Conservation (phyloP, 108 stramenopile species). For the Cyclotella choctawhatcheeana region DNA sequence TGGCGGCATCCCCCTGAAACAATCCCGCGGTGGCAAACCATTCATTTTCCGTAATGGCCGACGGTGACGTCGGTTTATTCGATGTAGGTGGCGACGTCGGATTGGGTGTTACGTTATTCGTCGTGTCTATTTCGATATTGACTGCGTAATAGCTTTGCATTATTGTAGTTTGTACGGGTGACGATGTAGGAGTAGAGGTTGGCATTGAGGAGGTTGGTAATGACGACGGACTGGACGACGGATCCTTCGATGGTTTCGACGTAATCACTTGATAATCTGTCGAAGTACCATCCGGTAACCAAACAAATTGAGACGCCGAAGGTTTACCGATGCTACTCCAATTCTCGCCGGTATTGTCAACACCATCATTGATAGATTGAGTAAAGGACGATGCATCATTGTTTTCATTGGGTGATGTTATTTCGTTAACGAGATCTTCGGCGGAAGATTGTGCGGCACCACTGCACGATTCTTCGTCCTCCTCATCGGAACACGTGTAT, state of each 20-base stretch:
- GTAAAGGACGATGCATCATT: not conserved
- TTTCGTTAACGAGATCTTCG: not conserved
- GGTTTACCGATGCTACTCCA: not conserved
- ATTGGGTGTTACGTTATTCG: not conserved
- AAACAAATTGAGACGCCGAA: not conserved
- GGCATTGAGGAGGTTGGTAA: not conserved
- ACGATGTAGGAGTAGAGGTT: not conserved
- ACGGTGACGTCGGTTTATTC: not conserved
- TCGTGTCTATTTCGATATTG: not conserved
- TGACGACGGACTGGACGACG: not conserved
- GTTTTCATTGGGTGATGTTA: not conserved
- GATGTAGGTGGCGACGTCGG: not conserved
- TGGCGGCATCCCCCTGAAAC: slow-evolving; percentile 5
- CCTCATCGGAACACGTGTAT: not conserved
- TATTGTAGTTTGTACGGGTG: too few species aligned
- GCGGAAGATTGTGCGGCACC: not conserved
- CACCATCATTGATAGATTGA: not conserved
- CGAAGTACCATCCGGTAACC: not conserved
- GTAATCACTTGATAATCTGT: not conserved
- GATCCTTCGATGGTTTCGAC: not conserved
- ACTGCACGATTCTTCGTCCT: not conserved
- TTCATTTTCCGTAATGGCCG: slow-evolving; percentile 5
- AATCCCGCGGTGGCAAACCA: not conserved
- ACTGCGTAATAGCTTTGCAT: not conserved
- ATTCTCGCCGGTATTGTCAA: slow-evolving; percentile 3